These are phyloP conservation scores for Malassezia yamatoensis DNA, from an alignment of 1,284 basidiomycete species.

Conservation along the genomic window DNA sequence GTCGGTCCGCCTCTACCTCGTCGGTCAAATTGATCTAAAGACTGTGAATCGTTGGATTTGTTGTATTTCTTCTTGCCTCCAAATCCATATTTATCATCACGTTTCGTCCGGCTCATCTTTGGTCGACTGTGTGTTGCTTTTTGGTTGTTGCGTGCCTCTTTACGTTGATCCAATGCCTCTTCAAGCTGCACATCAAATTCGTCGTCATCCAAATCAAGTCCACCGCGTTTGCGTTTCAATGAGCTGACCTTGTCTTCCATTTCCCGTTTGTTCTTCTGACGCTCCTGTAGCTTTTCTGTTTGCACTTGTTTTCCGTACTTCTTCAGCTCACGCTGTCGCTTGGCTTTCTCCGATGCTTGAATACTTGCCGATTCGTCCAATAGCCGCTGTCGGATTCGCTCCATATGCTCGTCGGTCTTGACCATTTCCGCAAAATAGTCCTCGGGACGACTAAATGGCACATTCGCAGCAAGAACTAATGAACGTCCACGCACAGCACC, in stretches of 20 bases:
- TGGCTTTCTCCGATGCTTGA: constrained; percentile 82
- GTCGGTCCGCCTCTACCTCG: neutral
- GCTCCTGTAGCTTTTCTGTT: constrained; percentile 68
- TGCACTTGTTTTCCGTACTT: constrained; percentile 97
- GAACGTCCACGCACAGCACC: constrained; percentile 64
- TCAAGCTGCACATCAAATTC: constrained; percentile 66
- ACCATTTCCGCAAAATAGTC: constrained; percentile 99
- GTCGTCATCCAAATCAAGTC: constrained; percentile 59
- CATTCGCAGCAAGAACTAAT: constrained; percentile 62
- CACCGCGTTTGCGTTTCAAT: constrained; percentile 56
- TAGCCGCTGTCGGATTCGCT: constrained; percentile 78
- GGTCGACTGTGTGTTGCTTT: constrained; percentile 12
- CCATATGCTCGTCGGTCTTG: constrained; percentile 96
- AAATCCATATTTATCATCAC: constrained; percentile 42
- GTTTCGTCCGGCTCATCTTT: constrained; percentile 34
- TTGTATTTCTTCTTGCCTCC: constrained; percentile 40
- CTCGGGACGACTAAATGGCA: constrained; percentile 80
- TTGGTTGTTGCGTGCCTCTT: constrained; percentile 3
- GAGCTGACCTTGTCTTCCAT: constrained; percentile 54
- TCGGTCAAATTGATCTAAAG: constrained; percentile 33
- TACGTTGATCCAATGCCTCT: constrained; percentile 46
- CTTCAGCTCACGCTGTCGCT: constrained; percentile 84
- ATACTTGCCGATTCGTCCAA: constrained; percentile 80
- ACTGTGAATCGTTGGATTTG: constrained; percentile 42
- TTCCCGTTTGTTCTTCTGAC: constrained; percentile 68